Conservation (phyloP, 176 grass and related monocot genomes). For the Aegilops tauschii region DNA sequence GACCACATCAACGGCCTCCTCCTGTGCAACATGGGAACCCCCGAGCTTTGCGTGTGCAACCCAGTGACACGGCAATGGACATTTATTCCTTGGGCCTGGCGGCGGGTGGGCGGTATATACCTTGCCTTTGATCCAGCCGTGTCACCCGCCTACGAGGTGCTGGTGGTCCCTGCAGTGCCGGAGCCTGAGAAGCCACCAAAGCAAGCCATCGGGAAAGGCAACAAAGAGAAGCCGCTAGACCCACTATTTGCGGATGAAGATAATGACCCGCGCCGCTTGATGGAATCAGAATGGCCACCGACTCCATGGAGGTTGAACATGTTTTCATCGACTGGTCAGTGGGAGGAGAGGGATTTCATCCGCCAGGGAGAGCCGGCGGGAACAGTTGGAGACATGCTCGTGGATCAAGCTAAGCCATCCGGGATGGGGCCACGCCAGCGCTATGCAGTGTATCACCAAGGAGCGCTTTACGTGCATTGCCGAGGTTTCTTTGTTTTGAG, state of each 20-base stretch:
- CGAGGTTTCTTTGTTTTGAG: neutral
- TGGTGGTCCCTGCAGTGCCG: neutral
- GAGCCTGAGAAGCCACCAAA: neutral
- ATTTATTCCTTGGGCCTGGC: neutral
- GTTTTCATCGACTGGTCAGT: neutral
- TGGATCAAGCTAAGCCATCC: neutral
- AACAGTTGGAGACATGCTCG: neutral
- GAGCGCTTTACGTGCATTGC: neutral
- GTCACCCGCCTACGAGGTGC: neutral
- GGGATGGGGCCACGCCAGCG: neutral
- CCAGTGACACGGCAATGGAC: neutral
- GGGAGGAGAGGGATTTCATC: neutral
- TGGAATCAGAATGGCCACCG: neutral
- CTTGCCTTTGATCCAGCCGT: neutral
- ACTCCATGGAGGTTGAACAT: neutral
- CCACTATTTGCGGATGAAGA: neutral
- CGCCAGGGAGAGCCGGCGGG: neutral
- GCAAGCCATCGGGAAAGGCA: accelerated
- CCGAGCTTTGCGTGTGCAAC: neutral
- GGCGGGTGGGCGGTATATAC: neutral
- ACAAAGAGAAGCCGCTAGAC: too few species aligned
- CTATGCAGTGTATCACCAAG: neutral
- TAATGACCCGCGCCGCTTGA: too few species aligned
- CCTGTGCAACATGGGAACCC: neutral
- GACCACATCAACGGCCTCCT: neutral